These are phyloP conservation scores for Podospora pseudopauciseta DNA, from an alignment of 495 filamentous ascomycete species.

Conservation along the genomic window DNA sequence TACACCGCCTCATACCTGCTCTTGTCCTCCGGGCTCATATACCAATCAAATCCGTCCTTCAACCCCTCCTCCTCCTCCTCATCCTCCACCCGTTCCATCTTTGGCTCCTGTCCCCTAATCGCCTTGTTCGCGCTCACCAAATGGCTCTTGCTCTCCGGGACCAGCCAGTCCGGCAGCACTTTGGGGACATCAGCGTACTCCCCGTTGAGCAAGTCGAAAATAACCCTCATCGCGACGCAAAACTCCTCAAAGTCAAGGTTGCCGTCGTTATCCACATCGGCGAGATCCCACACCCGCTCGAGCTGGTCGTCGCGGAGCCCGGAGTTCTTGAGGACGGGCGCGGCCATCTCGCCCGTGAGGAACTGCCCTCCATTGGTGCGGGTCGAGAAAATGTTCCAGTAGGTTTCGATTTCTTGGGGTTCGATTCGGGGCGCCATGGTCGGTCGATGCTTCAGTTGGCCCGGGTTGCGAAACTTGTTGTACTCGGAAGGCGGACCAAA, in stretches of 20 bases:
- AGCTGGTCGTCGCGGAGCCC: slow-evolving; percentile 90
- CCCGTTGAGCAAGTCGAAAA: slow-evolving; percentile 95
- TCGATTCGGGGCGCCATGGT: slow-evolving; percentile 79
- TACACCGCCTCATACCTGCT: slow-evolving; percentile 95
- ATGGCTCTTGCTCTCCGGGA: slow-evolving; percentile 94
- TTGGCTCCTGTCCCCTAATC: slow-evolving; percentile 65
- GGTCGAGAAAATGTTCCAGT: slow-evolving; percentile 97
- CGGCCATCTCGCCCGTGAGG: slow-evolving; percentile 86
- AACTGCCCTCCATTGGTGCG: slow-evolving; percentile 76
- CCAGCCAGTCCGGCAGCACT: slow-evolving; percentile 87
- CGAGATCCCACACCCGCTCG: slow-evolving; percentile 94
- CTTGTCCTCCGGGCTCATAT: slow-evolving; percentile 90
- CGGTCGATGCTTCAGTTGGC: neutral
- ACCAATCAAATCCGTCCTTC: slow-evolving; percentile 98
- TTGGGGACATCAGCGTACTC: slow-evolving; percentile 83
- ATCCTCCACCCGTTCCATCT: slow-evolving; percentile 74
- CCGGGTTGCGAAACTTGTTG: neutral
- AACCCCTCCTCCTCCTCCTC: slow-evolving; percentile 84
- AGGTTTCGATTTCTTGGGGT: slow-evolving; percentile 92
- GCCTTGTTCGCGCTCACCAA: slow-evolving; percentile 87
- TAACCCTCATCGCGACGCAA: slow-evolving; percentile 95
- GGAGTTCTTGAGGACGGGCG: slow-evolving; percentile 92
- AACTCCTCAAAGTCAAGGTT: slow-evolving; percentile 99
- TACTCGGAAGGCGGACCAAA: neutral
- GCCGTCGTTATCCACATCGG: slow-evolving; percentile 94